Evolutionary conservation across 73 alveolate species (phyloP).

Genomic region (Tetrahymena malaccensis): DNA sequence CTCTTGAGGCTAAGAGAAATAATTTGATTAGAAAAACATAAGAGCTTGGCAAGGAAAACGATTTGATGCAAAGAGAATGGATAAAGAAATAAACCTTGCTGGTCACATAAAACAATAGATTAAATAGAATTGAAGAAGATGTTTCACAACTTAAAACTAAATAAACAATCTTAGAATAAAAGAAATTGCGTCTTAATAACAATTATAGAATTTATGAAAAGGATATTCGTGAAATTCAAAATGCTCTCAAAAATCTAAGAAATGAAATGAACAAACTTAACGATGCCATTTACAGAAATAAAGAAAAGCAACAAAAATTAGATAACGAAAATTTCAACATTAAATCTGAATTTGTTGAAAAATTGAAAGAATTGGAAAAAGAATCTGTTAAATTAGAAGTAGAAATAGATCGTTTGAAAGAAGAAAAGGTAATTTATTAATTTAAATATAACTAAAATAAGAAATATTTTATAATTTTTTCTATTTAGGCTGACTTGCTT

Average conservation of each 20-base stretch:
- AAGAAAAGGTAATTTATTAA: conserved; percentile 47
- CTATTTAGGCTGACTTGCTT: conserved; percentile 76
- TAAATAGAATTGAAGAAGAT: conserved; percentile 61
- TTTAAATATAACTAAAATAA: too few relatives aligned
- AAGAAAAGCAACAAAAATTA: conserved; percentile 69
- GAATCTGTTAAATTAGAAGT: conserved; percentile 85
- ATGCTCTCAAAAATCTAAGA: conserved; percentile 81
- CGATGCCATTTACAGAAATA: conserved; percentile 77
- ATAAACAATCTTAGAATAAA: conserved; percentile 81
- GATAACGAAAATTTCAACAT: conserved; percentile 85
- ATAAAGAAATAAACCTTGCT: conserved; percentile 81
- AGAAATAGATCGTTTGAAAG: conserved; percentile 85
- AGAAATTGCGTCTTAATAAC: conserved; percentile 83
- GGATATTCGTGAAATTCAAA: conserved; percentile 86
- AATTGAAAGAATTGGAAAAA: conserved; percentile 87
- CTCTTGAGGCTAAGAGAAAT: conserved; percentile 80
- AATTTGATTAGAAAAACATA: conserved; percentile 68
- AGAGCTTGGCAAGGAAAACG: conserved; percentile 72
- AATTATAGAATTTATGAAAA: conserved; percentile 76
- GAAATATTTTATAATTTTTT: neutral
- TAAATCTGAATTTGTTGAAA: conserved; percentile 86
- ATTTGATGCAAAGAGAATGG: conserved; percentile 91
- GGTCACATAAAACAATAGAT: conserved; percentile 72
- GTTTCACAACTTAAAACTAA: conserved; percentile 79
- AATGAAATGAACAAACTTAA: conserved; percentile 95